Base-by-base conservation (phyloP, 2,329 filamentous ascomycete species). In the Pseudogymnoascus sp. region DNA sequence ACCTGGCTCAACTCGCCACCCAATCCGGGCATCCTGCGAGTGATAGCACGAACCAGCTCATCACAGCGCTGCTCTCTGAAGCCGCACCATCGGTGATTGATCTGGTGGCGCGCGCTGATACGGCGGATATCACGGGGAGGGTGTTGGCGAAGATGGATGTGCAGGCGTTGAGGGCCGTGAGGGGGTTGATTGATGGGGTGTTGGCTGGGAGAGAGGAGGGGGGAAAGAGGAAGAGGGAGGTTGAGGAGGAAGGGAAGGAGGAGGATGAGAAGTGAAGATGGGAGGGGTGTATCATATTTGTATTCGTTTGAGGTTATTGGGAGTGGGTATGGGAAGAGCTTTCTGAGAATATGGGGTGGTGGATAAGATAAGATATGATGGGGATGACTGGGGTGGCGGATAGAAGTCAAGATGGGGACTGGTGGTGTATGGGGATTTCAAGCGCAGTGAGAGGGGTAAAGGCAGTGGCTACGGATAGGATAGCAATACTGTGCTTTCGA, bases 1-100 rank as follows among this genome's bases (percentile, higher is more conserved):
- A 84, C 65, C 78, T 91, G 33, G 78, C 82, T 50, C 80, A 82
- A 65, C 76, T 90, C 38, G 77, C 80, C 59, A 79, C 78, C 62
- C 78, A 79, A 67, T 37, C 53, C 77, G 80, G 66, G 74, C 75
- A 62, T 16, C 6, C 26, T 2, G 77, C 78, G 33, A 71, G 86
- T 60, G 76, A 80, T 64, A 77, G 78, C 60, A 72, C 80, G 42
- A 73, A 78, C 62, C 74, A 74, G 61, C 79, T 90, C 64, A 78
- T 86, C 61, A 78, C 83, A 65, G 80, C 83, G 62, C 78, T 61
- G 62, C 44, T 61, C 38, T 21, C 47, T 62, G 74, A 78, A 71
- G 78, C 78, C 53, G 75, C 77, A 24, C 65, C 70, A n/a, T 71
- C 73, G 61, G 76, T 78, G n/a, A 70, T 78, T 16, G 69, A 72